These are phyloP conservation scores for Caryopteris hybrid DNA, from an alignment of 305 asterid genomes.

Conservation along the genomic window DNA sequence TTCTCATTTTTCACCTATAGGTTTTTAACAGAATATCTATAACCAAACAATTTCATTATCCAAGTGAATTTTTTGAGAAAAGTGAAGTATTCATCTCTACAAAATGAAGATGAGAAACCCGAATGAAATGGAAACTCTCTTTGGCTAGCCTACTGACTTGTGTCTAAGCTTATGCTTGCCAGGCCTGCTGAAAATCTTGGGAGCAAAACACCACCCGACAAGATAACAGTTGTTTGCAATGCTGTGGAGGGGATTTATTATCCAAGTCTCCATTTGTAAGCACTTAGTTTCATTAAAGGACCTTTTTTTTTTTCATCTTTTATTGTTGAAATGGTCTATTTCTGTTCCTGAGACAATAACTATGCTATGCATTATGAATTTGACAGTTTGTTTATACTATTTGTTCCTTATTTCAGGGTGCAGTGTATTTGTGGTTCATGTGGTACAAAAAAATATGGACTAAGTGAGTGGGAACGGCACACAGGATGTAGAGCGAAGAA, in stretches of 20 bases:
- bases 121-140: neutral
- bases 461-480: constrained; percentile 93
- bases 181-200: constrained; percentile 47
- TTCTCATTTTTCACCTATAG: neutral
- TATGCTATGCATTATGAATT: neutral
- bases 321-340: constrained; percentile 1
- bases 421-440: constrained; percentile 89
- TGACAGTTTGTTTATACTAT: constrained; percentile 1
- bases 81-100: neutral
- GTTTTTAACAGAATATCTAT: neutral
- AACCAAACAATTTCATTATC: neutral
- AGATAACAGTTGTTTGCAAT: constrained; percentile 67
- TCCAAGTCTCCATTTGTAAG: constrained; percentile 85
- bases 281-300: constrained; percentile 4
- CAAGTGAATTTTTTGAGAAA: neutral
- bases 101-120: neutral
- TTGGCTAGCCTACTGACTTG: constrained; percentile 10
- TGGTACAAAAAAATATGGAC: constrained; percentile 64
- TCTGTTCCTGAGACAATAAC: constrained; percentile 5
- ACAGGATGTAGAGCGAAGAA: constrained; percentile 97
- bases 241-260: constrained; percentile 69
- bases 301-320: neutral
- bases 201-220: constrained; percentile 48
- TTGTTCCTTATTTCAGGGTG: constrained; percentile 53
- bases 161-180: constrained; percentile 22